Conservation (phyloP, 805 yeast genomes). For the Pichia deserticola region DNA sequence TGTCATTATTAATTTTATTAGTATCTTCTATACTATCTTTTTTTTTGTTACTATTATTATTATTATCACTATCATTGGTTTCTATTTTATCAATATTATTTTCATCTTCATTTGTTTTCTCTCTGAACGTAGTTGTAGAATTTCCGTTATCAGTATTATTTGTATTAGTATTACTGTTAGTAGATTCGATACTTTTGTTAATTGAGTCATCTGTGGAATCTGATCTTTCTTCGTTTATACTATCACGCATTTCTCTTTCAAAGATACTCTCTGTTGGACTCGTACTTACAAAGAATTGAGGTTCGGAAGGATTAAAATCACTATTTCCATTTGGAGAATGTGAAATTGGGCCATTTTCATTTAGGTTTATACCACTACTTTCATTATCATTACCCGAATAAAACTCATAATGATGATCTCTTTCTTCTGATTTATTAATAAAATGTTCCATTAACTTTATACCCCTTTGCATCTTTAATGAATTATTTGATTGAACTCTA, state of each 20-base stretch:
- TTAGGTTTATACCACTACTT: constrained; percentile 13
- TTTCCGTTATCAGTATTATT: no score
- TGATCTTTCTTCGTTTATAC: constrained; percentile 4
- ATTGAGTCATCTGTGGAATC: not conserved
- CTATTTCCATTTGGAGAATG: constrained; percentile 12
- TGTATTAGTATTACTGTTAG: no score
- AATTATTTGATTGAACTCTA: constrained; percentile 62
- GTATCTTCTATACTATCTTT: not conserved
- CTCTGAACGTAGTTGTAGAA: no score
- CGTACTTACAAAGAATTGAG: constrained; percentile 68
- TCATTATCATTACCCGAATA: constrained; percentile 67
- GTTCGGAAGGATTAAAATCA: constrained; percentile 88
- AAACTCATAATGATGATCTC: constrained; percentile 89
- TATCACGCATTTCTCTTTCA: constrained; percentile 12
- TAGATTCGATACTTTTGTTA: no score
- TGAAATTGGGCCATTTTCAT: constrained; percentile 9
- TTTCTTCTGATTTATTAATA: constrained; percentile 73
- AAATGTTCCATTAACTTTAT: constrained; percentile 60
- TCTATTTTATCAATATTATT: not conserved
- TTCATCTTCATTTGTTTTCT: not conserved
- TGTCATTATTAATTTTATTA: not conserved
- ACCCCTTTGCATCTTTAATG: constrained; percentile 33
- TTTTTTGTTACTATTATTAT: not conserved
- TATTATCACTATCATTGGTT: not conserved
- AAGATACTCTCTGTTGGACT: constrained; percentile 27